Evolutionary conservation across 768 basidiomycete genomes (phyloP).

Genomic region (Naganishia friedmannii): DNA sequence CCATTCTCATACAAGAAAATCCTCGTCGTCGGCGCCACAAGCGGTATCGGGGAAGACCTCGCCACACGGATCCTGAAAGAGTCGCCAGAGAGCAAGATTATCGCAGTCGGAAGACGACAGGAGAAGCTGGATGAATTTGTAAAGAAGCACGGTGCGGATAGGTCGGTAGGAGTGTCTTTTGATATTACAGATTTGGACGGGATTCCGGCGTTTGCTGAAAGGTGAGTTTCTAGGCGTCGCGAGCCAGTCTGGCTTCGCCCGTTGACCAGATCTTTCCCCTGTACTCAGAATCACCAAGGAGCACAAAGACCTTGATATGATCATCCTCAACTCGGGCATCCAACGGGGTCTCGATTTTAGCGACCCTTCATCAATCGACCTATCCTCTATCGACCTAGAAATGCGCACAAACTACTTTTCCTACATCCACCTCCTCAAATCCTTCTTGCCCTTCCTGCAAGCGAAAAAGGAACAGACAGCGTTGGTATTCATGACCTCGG

Average conservation of each 20-base stretch:
- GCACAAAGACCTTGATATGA: conserved; percentile 26
- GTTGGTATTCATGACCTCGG: conserved; percentile 18
- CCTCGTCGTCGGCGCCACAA: conserved; percentile 31
- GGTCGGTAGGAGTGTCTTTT: conserved; percentile 10
- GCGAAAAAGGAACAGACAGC: conserved; percentile 25
- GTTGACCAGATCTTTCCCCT: neutral
- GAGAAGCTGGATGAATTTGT: conserved; percentile 29
- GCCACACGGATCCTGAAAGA: conserved; percentile 25
- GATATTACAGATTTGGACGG: conserved; percentile 27
- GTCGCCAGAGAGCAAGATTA: conserved; percentile 4
- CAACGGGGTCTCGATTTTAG: conserved; percentile 30
- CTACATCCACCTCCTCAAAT: conserved; percentile 26
- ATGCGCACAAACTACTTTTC: conserved; percentile 32
- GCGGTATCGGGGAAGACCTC: conserved; percentile 32
- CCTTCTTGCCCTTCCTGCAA: conserved; percentile 29
- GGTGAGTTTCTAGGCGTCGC: too few relatives aligned
- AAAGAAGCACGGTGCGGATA: conserved; percentile 23
- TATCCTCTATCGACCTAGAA: conserved; percentile 25
- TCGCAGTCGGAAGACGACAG: conserved; percentile 28
- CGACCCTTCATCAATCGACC: conserved; percentile 29
- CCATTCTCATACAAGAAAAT: conserved; percentile 40
- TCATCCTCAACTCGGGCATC: conserved; percentile 33
- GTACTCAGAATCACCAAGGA: neutral
- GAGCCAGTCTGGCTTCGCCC: too few relatives aligned
- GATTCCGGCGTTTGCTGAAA: conserved; percentile 22